Base-by-base conservation (phyloP, 2,329 filamentous ascomycete genomes). In the Chalaropsis ovoidea region DNA sequence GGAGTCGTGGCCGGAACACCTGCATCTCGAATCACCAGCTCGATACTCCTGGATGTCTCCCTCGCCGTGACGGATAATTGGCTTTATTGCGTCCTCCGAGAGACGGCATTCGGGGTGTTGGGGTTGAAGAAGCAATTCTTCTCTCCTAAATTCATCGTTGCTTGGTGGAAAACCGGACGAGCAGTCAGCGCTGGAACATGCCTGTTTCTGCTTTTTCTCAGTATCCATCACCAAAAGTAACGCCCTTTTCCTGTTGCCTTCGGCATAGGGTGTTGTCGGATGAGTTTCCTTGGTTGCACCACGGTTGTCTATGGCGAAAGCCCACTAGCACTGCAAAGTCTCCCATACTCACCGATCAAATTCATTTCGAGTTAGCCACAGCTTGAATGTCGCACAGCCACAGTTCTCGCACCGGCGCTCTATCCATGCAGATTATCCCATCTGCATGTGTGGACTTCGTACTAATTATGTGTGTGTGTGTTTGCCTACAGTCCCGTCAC, bases 341-440 rank as follows among this genome's bases (percentile, higher is more conserved):
- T 49, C n/a, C 43, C 31, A 52, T 24, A 42, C 83, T 90, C 88
- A 90, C 86, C 79, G 86, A 90, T 88, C 71, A 92, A 93, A 91
- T 80, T 69, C 70, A 88, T 86, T 72, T 89, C 88, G 89, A 92
- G 89, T 92, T 80, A 85, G 84, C 87, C 88, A 83, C 84, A 85
- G 81, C 79, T 87, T 92, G 89, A 94, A 94, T 93, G 89, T 86
- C 85, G 89, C 89, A 80, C 83, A 86, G 88, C 88, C 87, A 88
- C 90, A 95, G 80, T 95, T 95, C 90, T 91, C 85, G 82, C 86
- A 86, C 86, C 85, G 87, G 88, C 88, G 88, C 85, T 86, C 82
- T 82, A 79, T 78, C 66, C 63, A 67, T 80, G 76, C 81, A 83
- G 83, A 80, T 80, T 76, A 72, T 73, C 78, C 81, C 82, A 80